phyloP scores from a whole-genome alignment of 306 rosid genomes.

The Crotalaria pallida region DNA sequence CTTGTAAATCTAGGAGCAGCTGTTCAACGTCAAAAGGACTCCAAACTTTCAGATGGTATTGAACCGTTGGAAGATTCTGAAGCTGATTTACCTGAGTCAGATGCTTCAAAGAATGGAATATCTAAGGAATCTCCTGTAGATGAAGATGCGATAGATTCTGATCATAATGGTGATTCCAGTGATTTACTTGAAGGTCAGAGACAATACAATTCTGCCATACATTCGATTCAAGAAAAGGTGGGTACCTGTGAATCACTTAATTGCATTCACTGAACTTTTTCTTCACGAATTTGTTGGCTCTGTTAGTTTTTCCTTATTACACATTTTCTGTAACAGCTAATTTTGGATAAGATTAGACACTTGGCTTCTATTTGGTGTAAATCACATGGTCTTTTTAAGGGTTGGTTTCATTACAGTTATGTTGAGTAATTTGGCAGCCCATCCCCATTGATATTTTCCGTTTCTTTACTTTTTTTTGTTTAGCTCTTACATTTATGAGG shows the following conservation, averaged over 20 bases:
- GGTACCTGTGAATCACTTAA: background rate
- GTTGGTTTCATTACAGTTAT: background rate
- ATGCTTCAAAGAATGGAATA: slow-evolving; percentile 56
- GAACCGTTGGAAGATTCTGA: slow-evolving; percentile 80
- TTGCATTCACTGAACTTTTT: slow-evolving; percentile 9
- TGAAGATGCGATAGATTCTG: slow-evolving; percentile 71
- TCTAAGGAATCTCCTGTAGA: slow-evolving; percentile 57
- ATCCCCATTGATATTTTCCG: slow-evolving; percentile 9
- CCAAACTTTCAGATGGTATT: slow-evolving; percentile 65
- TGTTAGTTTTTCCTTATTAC: background rate
- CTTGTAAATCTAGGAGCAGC: slow-evolving; percentile 98
- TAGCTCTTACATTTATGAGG: background rate
- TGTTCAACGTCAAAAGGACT: slow-evolving; percentile 96
- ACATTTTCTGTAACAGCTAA: background rate
- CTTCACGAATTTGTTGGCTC: background rate
- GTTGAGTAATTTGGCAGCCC: slow-evolving; percentile 3
- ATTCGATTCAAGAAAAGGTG: slow-evolving; percentile 95
- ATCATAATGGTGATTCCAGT: slow-evolving; percentile 59
- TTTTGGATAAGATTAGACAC: background rate
- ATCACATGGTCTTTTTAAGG: background rate
- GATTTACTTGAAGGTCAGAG: slow-evolving; percentile 99
- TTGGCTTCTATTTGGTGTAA: too few relatives aligned
- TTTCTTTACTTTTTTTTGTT: background rate
- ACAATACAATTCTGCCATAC: slow-evolving; percentile 95
- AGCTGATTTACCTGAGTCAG: slow-evolving; percentile 69